phyloP scores from a whole-genome alignment of 208 protist genomes.

The Trypanosoma grayi region DNA sequence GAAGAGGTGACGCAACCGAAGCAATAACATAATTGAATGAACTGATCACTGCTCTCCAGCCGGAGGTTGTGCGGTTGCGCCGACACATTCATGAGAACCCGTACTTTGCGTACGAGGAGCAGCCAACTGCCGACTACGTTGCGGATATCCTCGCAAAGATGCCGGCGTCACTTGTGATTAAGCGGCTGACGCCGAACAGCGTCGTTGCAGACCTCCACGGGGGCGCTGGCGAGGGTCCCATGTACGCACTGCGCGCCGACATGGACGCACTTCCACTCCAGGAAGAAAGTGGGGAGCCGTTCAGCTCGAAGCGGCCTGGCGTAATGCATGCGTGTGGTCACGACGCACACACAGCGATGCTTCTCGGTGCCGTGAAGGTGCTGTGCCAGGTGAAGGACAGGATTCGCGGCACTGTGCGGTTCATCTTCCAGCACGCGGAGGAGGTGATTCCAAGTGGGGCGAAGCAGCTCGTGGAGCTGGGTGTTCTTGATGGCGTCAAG shows the following conservation, averaged over 20 bases:
- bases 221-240: conserved; percentile 44
- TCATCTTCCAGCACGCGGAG: conserved; percentile 78
- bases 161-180: conserved; percentile 36
- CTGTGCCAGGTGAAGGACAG: conserved; percentile 41
- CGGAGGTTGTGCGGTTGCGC: conserved; percentile 53
- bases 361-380: conserved; percentile 63
- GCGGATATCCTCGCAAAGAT: conserved; percentile 33
- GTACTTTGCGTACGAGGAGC: conserved; percentile 45
- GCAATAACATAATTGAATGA: neutral
- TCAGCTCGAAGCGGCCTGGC: conserved; percentile 50
- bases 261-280: conserved; percentile 71
- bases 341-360: conserved; percentile 72
- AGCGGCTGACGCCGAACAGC: conserved; percentile 36
- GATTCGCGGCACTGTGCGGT: conserved; percentile 61
- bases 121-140: conserved; percentile 49
- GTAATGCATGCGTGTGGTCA: conserved; percentile 76
- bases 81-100: conserved; percentile 66
- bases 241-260: conserved; percentile 56
- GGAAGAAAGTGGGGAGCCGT: conserved; percentile 61
- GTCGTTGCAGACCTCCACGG: conserved; percentile 58
- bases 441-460: conserved; percentile 59
- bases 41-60: conserved; percentile 25
- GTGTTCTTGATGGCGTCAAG: conserved; percentile 51
- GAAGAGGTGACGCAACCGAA: too few relatives aligned
- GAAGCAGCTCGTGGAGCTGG: conserved; percentile 40